phyloP scores from a whole-genome alignment of 2,329 filamentous ascomycete species.

The Fusarium kyushuense region DNA sequence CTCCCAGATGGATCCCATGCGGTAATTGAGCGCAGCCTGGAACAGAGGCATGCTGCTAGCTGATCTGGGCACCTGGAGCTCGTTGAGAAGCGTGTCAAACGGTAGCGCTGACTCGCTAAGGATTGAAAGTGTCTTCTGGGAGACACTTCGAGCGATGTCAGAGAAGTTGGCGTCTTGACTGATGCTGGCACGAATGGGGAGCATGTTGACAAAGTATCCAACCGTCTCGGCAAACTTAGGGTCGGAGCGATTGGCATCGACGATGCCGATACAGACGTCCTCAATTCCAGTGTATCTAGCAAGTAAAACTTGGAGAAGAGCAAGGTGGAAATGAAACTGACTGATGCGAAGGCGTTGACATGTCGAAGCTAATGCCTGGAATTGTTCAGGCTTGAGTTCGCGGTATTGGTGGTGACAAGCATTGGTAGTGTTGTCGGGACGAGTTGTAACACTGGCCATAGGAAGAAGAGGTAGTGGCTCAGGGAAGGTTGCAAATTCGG shows the following conservation, averaged over 20 bases:
- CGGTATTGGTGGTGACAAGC: neutral
- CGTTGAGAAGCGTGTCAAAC: slow-evolving; percentile 1
- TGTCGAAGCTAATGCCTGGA: neutral
- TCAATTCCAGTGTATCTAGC: neutral
- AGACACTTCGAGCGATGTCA: neutral
- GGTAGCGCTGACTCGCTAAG: neutral
- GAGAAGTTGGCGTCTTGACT: neutral
- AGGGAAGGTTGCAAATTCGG: neutral
- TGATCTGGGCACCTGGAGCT: slow-evolving; percentile 2
- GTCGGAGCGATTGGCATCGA: neutral
- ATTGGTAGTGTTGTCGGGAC: neutral
- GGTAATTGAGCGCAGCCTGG: slow-evolving; percentile 12
- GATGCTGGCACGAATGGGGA: neutral
- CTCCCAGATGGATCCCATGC: neutral
- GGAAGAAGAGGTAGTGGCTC: neutral
- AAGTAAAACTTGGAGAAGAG: neutral
- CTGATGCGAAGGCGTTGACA: neutral
- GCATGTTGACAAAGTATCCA: slow-evolving; percentile 18
- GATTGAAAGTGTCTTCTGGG: neutral
- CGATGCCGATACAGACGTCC: slow-evolving; percentile 13
- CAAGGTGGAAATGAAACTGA: slow-evolving; percentile 8
- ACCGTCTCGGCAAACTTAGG: neutral
- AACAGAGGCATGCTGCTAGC: slow-evolving; percentile 4
- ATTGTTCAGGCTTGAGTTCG: neutral
- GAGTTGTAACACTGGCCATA: neutral